phyloP scores from a whole-genome alignment of 1,284 basidiomycete genomes.

The Ganoderma leucocontextum region DNA sequence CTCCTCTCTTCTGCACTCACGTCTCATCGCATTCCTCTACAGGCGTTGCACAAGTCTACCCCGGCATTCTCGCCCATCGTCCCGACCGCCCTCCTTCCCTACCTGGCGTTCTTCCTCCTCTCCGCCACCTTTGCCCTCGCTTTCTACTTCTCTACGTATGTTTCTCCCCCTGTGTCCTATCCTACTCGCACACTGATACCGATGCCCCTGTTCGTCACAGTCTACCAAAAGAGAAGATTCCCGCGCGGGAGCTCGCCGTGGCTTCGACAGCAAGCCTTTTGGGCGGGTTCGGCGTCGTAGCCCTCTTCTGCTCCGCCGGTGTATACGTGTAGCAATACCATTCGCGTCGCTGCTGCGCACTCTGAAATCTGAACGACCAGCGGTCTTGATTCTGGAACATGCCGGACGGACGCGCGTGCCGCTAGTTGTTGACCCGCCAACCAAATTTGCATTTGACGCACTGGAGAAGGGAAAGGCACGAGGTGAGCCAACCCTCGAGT shows the following conservation, averaged over 20 bases:
- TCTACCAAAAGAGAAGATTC: slow-evolving; percentile 73
- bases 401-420: slow-evolving; percentile 10
- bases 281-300: slow-evolving; percentile 86
- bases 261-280: slow-evolving; percentile 79
- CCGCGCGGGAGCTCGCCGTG: slow-evolving; percentile 74
- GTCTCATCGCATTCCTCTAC: slow-evolving; percentile 26
- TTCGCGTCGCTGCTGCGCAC: slow-evolving; percentile 15
- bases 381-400: slow-evolving; percentile 7
- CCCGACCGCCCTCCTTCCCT: slow-evolving; percentile 71
- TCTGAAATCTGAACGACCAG: background rate
- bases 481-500: slow-evolving; percentile 5
- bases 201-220: slow-evolving; percentile 47
- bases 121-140: slow-evolving; percentile 78
- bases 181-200: slow-evolving; percentile 31
- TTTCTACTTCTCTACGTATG: slow-evolving; percentile 92
- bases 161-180: slow-evolving; percentile 32
- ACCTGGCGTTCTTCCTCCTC: slow-evolving; percentile 78
- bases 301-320: slow-evolving; percentile 86
- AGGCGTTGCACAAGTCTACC: slow-evolving; percentile 62
- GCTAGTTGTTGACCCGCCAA: slow-evolving; percentile 80
- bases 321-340: slow-evolving; percentile 76
- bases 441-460: slow-evolving; percentile 78
- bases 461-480: slow-evolving; percentile 43
- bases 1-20: slow-evolving; percentile 8
- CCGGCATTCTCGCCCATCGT: slow-evolving; percentile 76